Percentiles rank a stretch among this genome's conserved stretches.
Evolutionary conservation across 306 rosid genomes (phyloP).

Genomic region (Hylodesmum podocarpum): DNA sequence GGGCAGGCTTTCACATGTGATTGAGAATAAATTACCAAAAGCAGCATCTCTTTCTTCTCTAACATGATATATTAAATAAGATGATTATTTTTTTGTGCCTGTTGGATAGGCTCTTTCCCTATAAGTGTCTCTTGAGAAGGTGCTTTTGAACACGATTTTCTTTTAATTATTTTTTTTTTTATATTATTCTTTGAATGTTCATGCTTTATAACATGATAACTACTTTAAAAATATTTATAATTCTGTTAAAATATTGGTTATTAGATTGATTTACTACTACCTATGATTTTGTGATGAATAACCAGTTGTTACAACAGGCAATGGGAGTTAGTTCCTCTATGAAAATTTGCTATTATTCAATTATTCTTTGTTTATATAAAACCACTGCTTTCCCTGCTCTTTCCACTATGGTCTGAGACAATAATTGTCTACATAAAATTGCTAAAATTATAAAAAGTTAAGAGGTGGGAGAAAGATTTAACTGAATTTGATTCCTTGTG

Average conservation of each 20-base stretch:
- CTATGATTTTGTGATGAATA: not conserved
- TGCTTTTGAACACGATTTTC: not conserved
- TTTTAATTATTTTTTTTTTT: not conserved
- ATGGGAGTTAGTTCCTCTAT: not conserved
- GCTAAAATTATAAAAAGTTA: not conserved
- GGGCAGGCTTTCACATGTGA: conserved; percentile 4
- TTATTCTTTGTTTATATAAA: not conserved
- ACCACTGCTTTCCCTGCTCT: not conserved
- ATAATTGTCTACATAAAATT: not conserved
- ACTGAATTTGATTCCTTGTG: not conserved
- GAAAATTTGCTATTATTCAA: not conserved
- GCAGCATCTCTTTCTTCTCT: not conserved
- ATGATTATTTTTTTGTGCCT: not conserved
- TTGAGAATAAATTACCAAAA: not conserved
- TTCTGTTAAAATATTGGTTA: not conserved
- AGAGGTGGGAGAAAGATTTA: not conserved
- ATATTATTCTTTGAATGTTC: not conserved
- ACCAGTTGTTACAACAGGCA: not conserved
- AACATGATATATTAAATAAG: not conserved
- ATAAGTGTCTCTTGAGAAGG: not conserved
- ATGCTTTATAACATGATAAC: not conserved
- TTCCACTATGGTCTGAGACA: not conserved
- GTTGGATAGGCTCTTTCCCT: not conserved
- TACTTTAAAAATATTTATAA: not conserved
- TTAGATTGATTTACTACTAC: not conserved